Base-by-base conservation (phyloP, 768 basidiomycete genomes). In the Lentinula raphanica region DNA sequence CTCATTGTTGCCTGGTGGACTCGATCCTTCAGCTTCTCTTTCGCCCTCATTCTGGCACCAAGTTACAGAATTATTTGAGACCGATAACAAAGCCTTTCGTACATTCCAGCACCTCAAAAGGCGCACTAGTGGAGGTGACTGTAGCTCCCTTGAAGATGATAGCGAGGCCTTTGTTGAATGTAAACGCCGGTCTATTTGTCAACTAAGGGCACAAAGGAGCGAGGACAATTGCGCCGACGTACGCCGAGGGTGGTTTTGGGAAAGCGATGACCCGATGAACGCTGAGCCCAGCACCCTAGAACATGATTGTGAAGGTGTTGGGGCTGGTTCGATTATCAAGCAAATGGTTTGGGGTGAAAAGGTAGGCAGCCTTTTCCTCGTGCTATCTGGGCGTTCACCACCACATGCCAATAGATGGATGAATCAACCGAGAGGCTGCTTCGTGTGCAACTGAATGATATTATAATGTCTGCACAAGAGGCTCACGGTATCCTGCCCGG, bases 41-140 rank as follows among this genome's bases (percentile, higher is more conserved):
- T 72, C 69, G 25, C 74, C 83, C 2, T 68, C 76, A 8, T 86
- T 86, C 70, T 86, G 84, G 85, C 85, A 86, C 65, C 69, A 70
- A 44, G 72, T 85, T 7, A 85, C 84, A 0, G 82, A 83, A 56
- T 76, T 71, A 0, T 81, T 85, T 59, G 76, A 69, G 40, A 58
- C 66, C 19, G 79, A 84, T 62, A 75, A 80, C 38, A 67, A 68
- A 13, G 73, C 76, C 3, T 80, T 79, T 60, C 66, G 77, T 40
- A 65, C 76, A 32, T 85, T 76, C 69, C 45, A 57, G 15, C 46
- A 36, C 45, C 36, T 32, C 13, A 57, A 57, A 36, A 46, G 56
- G 28, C 40, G 56, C 7, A 36, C 19, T 13, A 36, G 56, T 27
- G 13, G 56, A 8, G 56, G 35, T 35, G 44, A 19, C 0, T 57